Conservation (phyloP, 441 rosid species). For the Gossypium schwendimanii region DNA sequence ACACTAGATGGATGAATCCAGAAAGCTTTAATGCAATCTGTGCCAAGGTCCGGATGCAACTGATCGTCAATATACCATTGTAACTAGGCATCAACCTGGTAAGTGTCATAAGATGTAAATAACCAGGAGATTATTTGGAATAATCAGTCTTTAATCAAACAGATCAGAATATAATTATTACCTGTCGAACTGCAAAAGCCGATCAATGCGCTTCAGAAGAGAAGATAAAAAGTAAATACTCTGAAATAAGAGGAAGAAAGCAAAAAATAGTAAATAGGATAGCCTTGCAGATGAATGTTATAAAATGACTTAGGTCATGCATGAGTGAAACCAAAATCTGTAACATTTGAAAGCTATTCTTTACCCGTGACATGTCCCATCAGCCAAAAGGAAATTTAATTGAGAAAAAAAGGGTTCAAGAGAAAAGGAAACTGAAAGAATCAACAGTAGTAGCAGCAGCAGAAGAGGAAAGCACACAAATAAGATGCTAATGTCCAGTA, state of each 20-base stretch:
- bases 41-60: slow-evolving; percentile 87
- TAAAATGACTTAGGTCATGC: neutral
- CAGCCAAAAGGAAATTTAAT: neutral
- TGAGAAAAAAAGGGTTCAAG: neutral
- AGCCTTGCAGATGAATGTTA: slow-evolving; percentile 10
- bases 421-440: neutral
- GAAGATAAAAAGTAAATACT: slow-evolving; percentile 68
- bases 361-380: neutral
- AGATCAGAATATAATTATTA: slow-evolving; percentile 33
- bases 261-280: slow-evolving; percentile 9
- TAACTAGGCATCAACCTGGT: slow-evolving; percentile 91
- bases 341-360: neutral
- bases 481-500: neutral
- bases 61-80: slow-evolving; percentile 83
- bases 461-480: neutral
- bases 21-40: slow-evolving; percentile 84
- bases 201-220: slow-evolving; percentile 84
- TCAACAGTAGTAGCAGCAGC: neutral
- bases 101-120: slow-evolving; percentile 18
- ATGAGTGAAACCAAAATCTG: neutral
- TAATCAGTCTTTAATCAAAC: neutral
- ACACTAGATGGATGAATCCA: slow-evolving; percentile 73
- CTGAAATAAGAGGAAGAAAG: slow-evolving; percentile 46
- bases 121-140: slow-evolving; percentile 13
- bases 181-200: slow-evolving; percentile 96